Conservation (phyloP, 495 filamentous ascomycete genomes). For the Aspergillus biplanus region DNA sequence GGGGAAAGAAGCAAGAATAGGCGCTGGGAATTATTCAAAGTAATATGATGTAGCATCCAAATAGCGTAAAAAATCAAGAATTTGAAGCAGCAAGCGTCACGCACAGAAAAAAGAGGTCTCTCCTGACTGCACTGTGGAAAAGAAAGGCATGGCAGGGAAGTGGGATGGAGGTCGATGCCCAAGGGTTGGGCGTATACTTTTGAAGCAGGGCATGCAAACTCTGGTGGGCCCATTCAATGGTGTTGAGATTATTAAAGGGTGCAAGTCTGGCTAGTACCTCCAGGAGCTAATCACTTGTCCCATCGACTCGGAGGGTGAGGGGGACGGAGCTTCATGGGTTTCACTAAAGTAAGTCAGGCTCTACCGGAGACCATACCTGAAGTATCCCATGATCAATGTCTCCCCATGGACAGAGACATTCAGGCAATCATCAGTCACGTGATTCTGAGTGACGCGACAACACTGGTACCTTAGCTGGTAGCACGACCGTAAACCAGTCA, state of each 20-base stretch:
- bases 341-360: no score
- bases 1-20: neutral
- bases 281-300: no score
- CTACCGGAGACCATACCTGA: no score
- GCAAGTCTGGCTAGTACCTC: no score
- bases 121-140: neutral
- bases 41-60: no score
- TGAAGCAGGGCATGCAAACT: neutral
- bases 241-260: no score
- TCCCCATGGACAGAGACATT: no score
- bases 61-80: no score
- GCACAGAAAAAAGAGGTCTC: neutral
- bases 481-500: conserved; percentile 14
- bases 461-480: conserved; percentile 6
- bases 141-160: neutral
- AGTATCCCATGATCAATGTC: no score
- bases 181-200: conserved; percentile 16
- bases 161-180: conserved; percentile 17
- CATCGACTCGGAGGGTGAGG: no score
- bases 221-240: no score
- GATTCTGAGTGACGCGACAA: conserved; percentile 23
- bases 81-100: conserved; percentile 5
- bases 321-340: no score
- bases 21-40: neutral
- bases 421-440: conserved; percentile 13